Evolutionary conservation across 805 yeast genomes (phyloP).

Genomic region (Sungouiella blattae): DNA sequence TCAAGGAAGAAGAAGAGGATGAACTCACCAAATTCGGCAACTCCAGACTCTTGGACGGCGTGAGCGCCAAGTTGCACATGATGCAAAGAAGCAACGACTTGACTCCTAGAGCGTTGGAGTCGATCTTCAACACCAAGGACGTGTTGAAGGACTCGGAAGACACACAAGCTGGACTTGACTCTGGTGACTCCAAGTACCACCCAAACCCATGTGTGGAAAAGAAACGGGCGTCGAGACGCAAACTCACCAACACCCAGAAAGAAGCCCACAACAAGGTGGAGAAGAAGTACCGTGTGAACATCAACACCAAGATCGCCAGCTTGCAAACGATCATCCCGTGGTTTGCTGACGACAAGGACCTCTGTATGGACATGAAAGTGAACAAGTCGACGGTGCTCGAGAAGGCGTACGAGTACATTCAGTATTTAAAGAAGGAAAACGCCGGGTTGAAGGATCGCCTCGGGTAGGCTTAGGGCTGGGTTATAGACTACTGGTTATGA

Average conservation of each 20-base stretch:
- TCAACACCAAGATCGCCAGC: conserved; percentile 67
- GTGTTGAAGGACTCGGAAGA: conserved; percentile 19
- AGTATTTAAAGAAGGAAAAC: conserved; percentile 45
- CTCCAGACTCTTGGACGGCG: conserved; percentile 9
- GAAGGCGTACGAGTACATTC: conserved; percentile 61
- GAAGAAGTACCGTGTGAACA: conserved; percentile 66
- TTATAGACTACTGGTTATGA: too few relatives aligned
- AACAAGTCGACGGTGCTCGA: conserved; percentile 69
- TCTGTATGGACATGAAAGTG: conserved; percentile 19
- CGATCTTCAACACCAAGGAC: conserved; percentile 28
- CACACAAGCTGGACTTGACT: conserved; percentile 1
- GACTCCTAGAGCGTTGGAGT: conserved; percentile 23
- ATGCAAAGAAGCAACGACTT: conserved; percentile 16
- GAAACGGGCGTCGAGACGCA: conserved; percentile 48
- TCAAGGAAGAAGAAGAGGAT: conserved; percentile 3
- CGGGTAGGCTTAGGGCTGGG: too few relatives aligned
- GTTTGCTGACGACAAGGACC: conserved; percentile 38
- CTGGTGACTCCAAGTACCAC: conserved; percentile 2
- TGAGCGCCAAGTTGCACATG: conserved; percentile 15
- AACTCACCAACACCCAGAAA: conserved; percentile 57
- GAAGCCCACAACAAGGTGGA: conserved; percentile 73
- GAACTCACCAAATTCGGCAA: not conserved
- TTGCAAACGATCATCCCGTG: conserved; percentile 66
- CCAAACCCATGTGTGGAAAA: too few relatives aligned
- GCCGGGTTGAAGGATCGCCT: conserved; percentile 21